A percentile compares a stretch with the other conserved stretches of the same genome.
Conservation (phyloP, 306 rosid species). For the Quercus engelmannii region DNA sequence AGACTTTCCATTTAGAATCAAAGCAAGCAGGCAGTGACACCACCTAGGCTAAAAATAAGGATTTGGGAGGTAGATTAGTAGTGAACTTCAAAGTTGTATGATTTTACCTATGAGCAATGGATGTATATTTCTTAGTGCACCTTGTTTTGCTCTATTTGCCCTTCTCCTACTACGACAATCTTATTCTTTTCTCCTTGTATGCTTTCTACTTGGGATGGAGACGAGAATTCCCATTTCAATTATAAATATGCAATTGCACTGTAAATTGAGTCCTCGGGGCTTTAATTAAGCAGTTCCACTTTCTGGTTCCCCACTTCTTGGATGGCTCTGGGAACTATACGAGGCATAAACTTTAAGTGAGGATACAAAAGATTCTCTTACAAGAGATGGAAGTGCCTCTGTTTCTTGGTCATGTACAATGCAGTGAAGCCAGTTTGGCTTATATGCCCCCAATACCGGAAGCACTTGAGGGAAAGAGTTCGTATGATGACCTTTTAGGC, state of each 20-base stretch:
- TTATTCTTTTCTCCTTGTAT: neutral
- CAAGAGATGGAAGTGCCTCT: neutral
- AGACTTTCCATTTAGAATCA: neutral
- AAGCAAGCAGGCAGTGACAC: conserved; percentile 23
- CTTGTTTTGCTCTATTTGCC: conserved; percentile 32
- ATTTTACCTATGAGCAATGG: too few relatives aligned
- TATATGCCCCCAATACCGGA: too few relatives aligned
- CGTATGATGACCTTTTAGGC: too few relatives aligned
- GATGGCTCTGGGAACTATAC: conserved; percentile 8
- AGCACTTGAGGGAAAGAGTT: too few relatives aligned
- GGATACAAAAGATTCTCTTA: neutral
- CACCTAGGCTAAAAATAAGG: neutral
- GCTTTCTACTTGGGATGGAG: neutral
- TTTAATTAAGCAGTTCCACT: conserved; percentile 22
- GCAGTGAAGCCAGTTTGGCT: too few relatives aligned
- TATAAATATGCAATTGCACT: conserved; percentile 25
- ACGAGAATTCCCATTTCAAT: neutral
- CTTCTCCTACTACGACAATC: neutral
- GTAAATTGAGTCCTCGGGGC: conserved; percentile 11
- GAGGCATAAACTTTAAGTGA: conserved; percentile 12
- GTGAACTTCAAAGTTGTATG: neutral
- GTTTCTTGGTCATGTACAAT: too few relatives aligned
- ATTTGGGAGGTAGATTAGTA: too few relatives aligned
- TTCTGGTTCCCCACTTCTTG: conserved; percentile 19
- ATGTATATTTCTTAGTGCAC: conserved; percentile 22